Percentiles rank a stretch among this genome's conserved stretches.
These are phyloP conservation scores for Plasmodium falciparum DNA, from an alignment of 169 alveolate species.

Conservation along the genomic window DNA sequence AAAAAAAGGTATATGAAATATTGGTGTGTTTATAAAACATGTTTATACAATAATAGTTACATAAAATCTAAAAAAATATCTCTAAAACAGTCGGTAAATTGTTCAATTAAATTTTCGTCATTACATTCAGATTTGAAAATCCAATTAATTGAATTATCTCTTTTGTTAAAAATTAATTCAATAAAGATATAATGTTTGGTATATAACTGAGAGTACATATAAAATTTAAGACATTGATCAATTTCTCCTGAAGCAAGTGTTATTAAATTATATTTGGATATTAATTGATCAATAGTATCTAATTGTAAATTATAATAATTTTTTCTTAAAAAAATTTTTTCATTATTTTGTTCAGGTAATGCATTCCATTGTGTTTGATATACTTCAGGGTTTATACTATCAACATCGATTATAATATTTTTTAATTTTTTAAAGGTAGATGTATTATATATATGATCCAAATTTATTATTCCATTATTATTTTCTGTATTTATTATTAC, in stretches of 20 bases:
- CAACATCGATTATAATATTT: conserved; percentile 66
- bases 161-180: conserved; percentile 71
- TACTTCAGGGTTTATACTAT: conserved; percentile 60
- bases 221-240: conserved; percentile 63
- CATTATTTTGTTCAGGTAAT: conserved; percentile 72
- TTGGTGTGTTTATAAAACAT: background rate
- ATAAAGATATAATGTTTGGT: conserved; percentile 73
- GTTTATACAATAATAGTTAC: conserved; percentile 18
- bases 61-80: conserved; percentile 70
- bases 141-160: conserved; percentile 71
- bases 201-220: conserved; percentile 72
- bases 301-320: conserved; percentile 60
- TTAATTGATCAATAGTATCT: conserved; percentile 69
- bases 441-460: background rate
- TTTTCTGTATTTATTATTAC: conserved; percentile 1
- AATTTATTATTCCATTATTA: background rate
- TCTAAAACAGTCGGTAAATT: conserved; percentile 68
- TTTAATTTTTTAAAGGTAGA: conserved; percentile 44
- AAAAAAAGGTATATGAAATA: background rate
- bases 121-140: conserved; percentile 51
- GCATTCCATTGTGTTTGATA: conserved; percentile 76
- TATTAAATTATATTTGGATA: conserved; percentile 68
- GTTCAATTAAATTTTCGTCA: conserved; percentile 24
- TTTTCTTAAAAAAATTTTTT: conserved; percentile 74
- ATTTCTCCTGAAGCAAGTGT: conserved; percentile 76